Evolutionary conservation across 148 eudicot genomes (phyloP), one percentile per base, ranked within the genome.

Genomic region (Mesembryanthemum crystallinum): DNA sequence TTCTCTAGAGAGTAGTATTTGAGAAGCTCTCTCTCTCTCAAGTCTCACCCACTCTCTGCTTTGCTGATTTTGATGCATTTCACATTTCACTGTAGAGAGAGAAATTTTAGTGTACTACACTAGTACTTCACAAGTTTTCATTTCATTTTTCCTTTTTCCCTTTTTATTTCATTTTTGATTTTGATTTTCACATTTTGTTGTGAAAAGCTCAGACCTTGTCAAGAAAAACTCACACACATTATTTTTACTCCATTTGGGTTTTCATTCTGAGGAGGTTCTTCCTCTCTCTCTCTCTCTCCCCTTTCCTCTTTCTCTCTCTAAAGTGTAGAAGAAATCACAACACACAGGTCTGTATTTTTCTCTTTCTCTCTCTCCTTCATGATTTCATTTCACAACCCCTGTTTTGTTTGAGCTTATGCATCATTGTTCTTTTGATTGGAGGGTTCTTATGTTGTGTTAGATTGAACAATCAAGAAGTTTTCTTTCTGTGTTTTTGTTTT

Each of bases 1-100:
- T 66, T 29, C 32, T 32, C 25, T n/a, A 57, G 43, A 8, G 76
- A 76, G 20, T 84, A 81, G 92, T 88, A 82, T 78, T 64, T 76
- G 80, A 86, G 88, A 90, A 89, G 95, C 88, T 85, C 85, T 77
- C 77, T 64, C 76, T 20, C 59, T 23, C 52, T 62, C 76, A 3
- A 55, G 14, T 24, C 52, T 37, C 54, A 17, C 37, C 73, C 58
- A 33, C 55, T 33, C 52, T 37, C 51, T 83, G 74, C 76, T 82
- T 76, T 82, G 81, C 91, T 87, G 89, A 87, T 89, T 89, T 87
- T 87, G 90, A 89, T 87, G 93, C 89, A 82, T 25, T 72, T 61
- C 45, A 76, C 30, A 64, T 1, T 14, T n/a, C n/a, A n/a, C n/a
- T 11, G 85, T 39, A n/a, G 77, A 37, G 73, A 80, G 74, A 73